A percentile compares a stretch with the other conserved stretches of the same genome.
Conservation (phyloP, 305 asterid genomes). For the Rubia peregrina region DNA sequence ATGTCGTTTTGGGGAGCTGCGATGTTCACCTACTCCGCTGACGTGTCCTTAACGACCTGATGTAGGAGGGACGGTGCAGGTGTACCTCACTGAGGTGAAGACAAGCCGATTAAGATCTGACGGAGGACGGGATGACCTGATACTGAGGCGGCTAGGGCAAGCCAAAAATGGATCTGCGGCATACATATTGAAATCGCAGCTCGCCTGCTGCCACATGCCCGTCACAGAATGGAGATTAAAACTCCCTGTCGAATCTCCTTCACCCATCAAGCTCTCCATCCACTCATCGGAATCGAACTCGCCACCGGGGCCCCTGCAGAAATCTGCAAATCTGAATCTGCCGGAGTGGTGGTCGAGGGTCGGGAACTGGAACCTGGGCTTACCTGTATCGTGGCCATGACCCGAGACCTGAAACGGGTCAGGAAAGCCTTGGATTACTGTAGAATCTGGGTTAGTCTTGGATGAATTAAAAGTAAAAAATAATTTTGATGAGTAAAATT, state of each 20-base stretch:
- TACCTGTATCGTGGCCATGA: too few relatives aligned
- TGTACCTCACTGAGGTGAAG: too few relatives aligned
- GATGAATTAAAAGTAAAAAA: too few relatives aligned
- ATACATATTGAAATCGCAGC: conserved; percentile 36
- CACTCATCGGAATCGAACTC: conserved; percentile 97
- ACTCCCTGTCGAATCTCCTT: conserved; percentile 64
- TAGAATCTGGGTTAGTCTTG: too few relatives aligned
- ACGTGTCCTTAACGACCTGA: too few relatives aligned
- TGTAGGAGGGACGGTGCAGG: too few relatives aligned
- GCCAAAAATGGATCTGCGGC: conserved; percentile 52
- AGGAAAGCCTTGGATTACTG: too few relatives aligned
- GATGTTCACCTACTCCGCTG: background rate
- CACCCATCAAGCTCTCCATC: conserved; percentile 91
- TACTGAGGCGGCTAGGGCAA: conserved; percentile 61
- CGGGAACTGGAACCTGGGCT: conserved; percentile 30
- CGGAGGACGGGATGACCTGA: conserved; percentile 45
- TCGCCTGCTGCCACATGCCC: conserved; percentile 50
- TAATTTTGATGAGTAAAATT: too few relatives aligned
- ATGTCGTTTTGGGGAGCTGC: too few relatives aligned
- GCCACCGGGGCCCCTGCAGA: conserved; percentile 40
- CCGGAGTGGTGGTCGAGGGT: conserved; percentile 42
- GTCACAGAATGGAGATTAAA: conserved; percentile 48
- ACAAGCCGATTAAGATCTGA: conserved; percentile 58
- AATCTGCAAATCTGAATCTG: conserved; percentile 35
- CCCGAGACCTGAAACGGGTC: too few relatives aligned